Evolutionary conservation across 306 rosid genomes (phyloP), one percentile per base, ranked within the genome.

Genomic region (Cicer yamashitae): DNA sequence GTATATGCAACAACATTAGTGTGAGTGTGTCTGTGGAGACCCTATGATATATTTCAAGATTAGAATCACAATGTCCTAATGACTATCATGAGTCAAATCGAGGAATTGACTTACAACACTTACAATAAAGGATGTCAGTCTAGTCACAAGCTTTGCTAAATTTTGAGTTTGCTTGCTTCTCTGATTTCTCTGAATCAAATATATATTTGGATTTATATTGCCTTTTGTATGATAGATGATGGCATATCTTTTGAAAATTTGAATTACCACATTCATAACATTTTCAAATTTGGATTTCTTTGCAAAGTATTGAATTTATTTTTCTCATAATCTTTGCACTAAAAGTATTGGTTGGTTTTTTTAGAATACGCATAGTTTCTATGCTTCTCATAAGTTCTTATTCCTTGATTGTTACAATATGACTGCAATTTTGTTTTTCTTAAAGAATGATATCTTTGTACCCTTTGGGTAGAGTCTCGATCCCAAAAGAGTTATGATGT

Each of bases 261-360:
- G 65, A 41, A 20, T 20, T 38, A 3, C 39, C 5, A 40, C 14
- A 10, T 68, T 14, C 1, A 9, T 14, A 8, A 20, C 7, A 52
- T 14, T 52, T 15, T 7, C 3, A 7, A 52, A 20, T 56, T 56
- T 20, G 6, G 62, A 56, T 38, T 20, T 2, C 13, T n/a, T 1
- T n/a, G 8, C 4, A 8, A 9, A 7, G 5, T 34, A 10, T 54
- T 30, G 17, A 8, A 67, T 18, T 66, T 57, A 5, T 18, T 44
- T 30, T 58, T 70, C 20, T 64, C 25, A 46, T 43, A 41, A 65
- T 65, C 37, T 63, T 9, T 40, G 48, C 48, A 62, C 10, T 65
- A 66, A 38, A 8, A 9, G 56, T 14, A 58, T 53, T 30, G 51
- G 7, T 9, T 65, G 52, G 10, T 41, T 30, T 40, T 65, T 41